A percentile compares a stretch with the other conserved stretches of the same genome.
These are phyloP conservation scores for Chloromonas sp. DNA, from an alignment of 163 green algal species.

Conservation along the genomic window DNA sequence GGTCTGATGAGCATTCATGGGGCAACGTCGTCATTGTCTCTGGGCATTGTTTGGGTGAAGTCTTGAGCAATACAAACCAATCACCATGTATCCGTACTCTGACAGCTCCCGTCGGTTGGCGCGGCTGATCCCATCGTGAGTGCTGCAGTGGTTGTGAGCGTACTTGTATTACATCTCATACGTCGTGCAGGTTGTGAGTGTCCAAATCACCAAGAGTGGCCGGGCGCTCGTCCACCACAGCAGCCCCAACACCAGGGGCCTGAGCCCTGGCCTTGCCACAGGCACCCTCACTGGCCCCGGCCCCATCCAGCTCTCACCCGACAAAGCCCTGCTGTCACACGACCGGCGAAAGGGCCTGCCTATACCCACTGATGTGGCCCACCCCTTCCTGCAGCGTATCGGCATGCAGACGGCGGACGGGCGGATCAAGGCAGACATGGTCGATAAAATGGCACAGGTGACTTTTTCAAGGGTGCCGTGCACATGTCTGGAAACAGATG, in stretches of 20 bases:
- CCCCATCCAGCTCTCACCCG: neutral
- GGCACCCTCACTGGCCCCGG: neutral
- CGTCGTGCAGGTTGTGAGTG: neutral
- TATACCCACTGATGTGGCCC: constrained; percentile 23
- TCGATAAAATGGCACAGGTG: constrained; percentile 43
- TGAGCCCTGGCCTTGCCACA: neutral
- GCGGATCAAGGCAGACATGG: constrained; percentile 15
- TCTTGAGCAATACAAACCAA: too few species aligned
- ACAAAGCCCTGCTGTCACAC: neutral
- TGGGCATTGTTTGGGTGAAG: too few species aligned
- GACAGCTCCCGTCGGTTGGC: too few species aligned
- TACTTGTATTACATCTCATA: too few species aligned
- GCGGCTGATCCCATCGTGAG: too few species aligned
- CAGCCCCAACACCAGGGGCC: neutral
- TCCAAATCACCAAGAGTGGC: constrained; percentile 18
- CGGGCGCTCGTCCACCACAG: constrained; percentile 7
- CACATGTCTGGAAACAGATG: too few species aligned
- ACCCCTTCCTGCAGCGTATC: constrained; percentile 47
- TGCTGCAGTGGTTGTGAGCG: too few species aligned
- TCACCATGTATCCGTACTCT: too few species aligned
- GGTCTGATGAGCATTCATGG: too few species aligned
- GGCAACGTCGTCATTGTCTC: too few species aligned
- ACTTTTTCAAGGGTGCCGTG: neutral
- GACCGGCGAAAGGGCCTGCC: constrained; percentile 38
- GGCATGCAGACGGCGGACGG: constrained; percentile 49